Evolutionary conservation across 1,139 yeast species (phyloP), one percentile per base, ranked within the genome.

Genomic region (Pichia sp.): DNA sequence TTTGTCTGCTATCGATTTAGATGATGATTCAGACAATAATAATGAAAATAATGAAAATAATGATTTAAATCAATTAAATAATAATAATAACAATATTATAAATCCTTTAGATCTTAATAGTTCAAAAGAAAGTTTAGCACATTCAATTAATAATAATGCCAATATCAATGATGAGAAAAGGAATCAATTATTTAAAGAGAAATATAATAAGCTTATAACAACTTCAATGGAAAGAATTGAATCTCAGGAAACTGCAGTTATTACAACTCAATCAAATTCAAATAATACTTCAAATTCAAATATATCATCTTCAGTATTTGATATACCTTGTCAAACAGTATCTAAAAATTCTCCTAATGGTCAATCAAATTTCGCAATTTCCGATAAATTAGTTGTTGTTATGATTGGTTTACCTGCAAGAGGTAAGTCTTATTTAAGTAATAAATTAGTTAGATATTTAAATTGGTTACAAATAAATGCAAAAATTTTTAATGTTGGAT

Each of bases 401-500:
- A 87, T 88, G 96, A 95, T 89, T 11, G 97, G 97, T 0, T 69
- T 88, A 39, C 96, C 96, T 0, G 59, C 59, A 26, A 42, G 96
- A 45, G 97, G 97, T 6, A 89, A 89, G 66, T 84, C 95, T 7
- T 90, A 89, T 64, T 84, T 89, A 56, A 87, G 96, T 47, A 89
- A 88, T 66, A 90, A 89, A 62, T 73, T 89, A 44, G 84, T 95
- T 5, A 70, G 97, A 50, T 89, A 86, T 63, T 70, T 90, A 60
- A 89, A 89, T 67, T 89, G 96, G 95, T 77, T 87, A 45, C 95
- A 89, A 67, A 95, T 88, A 62, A 88, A 84, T 58, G 82, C 95
- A 2, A 53, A 46, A 73, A 94, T 90, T 8, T 90, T 90, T 70
- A 90, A 90, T 63, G 97, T 90, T 34, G 97, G 97, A 3, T 86